Percentiles rank a stretch among this genome's conserved stretches.
Evolutionary conservation across 495 filamentous ascomycete genomes (phyloP).

Genomic region (Polyplosphaeria fusca): DNA sequence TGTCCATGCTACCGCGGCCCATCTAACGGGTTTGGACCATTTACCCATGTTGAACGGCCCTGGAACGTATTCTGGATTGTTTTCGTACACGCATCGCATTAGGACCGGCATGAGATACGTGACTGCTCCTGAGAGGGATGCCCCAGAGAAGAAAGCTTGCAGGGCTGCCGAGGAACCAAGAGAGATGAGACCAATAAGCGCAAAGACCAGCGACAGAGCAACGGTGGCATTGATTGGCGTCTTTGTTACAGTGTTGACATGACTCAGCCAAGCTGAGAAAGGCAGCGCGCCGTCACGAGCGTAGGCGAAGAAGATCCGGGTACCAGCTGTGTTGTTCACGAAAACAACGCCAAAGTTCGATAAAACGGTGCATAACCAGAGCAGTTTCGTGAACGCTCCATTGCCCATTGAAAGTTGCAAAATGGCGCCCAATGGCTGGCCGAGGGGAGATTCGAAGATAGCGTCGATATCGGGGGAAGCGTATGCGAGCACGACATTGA

Average conservation of each 20-base stretch:
- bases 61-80: slow-evolving; percentile 3
- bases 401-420: slow-evolving; percentile 8
- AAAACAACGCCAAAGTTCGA: slow-evolving; percentile 7
- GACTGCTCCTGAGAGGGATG: slow-evolving; percentile 2
- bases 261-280: slow-evolving; percentile 1
- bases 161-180: slow-evolving; percentile 11
- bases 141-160: slow-evolving; percentile 12
- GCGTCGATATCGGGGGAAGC: slow-evolving; percentile 11
- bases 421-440: slow-evolving; percentile 5
- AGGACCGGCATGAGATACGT: slow-evolving; percentile 7
- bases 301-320: slow-evolving; percentile 8
- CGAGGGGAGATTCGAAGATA: slow-evolving; percentile 10
- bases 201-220: slow-evolving; percentile 5
- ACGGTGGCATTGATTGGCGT: slow-evolving; percentile 13
- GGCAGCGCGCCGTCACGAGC: slow-evolving; percentile 12
- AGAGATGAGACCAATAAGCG: slow-evolving; percentile 15
- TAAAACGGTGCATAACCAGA: slow-evolving; percentile 12
- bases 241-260: slow-evolving; percentile 9
- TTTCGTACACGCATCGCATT: slow-evolving; percentile 8
- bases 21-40: slow-evolving; percentile 3
- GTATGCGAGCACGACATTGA: slow-evolving; percentile 11
- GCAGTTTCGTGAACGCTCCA: background rate
- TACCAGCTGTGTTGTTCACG: slow-evolving; percentile 1
- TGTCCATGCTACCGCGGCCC: slow-evolving; percentile 5
- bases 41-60: slow-evolving; percentile 8